Evolutionary conservation across 2,329 filamentous ascomycete genomes (phyloP), one percentile per base, ranked within the genome.

Genomic region (Dothidotthia symphoricarpi): DNA sequence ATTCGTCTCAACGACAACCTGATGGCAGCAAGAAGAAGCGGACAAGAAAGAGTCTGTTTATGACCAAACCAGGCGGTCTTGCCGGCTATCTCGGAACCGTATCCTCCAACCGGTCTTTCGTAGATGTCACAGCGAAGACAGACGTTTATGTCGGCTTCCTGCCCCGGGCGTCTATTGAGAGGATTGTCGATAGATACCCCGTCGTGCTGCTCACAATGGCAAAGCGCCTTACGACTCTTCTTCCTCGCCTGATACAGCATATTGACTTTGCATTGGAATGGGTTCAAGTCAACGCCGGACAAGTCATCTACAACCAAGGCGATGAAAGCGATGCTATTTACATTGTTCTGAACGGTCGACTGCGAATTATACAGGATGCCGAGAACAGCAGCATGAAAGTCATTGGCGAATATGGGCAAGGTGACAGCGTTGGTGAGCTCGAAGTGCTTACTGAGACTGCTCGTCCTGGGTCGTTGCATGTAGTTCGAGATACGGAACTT

Each of bases 241-340:
- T 98, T 3, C 93, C 94, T 1, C 82, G 88, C 11, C 73, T 98
- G 36, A 90, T 98, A 45, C 75, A 96, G 12, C 93, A 98, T 59
- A 97, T 98, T 48, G 93, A 98, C 66, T 98, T 98, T 69, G 93
- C 93, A 3, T 75, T 98, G 13, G 94, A 98, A 71, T 98, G 94
- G 93, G 83, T 96, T 3, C 94, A 98, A 61, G 89, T 98, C 45
- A 89, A 88, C 66, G 88, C 93, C 3, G 90, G 93, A 0, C 89
- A 98, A 61, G 86, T 96, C 8, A 86, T 98, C 24, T 95, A 94
- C 63, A 88, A 95, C 51, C 86, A 95, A 66, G 83, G 83, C 2
- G 90, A 98, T 51, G 93, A 97, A 51, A 98, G 93, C 57, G 93
- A 98, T 66, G 91, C 94, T 1, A 98, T 98, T 27, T 98, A 97